Conservation (phyloP, 352 stramenopile genomes). For the Blastocystis sp. region DNA sequence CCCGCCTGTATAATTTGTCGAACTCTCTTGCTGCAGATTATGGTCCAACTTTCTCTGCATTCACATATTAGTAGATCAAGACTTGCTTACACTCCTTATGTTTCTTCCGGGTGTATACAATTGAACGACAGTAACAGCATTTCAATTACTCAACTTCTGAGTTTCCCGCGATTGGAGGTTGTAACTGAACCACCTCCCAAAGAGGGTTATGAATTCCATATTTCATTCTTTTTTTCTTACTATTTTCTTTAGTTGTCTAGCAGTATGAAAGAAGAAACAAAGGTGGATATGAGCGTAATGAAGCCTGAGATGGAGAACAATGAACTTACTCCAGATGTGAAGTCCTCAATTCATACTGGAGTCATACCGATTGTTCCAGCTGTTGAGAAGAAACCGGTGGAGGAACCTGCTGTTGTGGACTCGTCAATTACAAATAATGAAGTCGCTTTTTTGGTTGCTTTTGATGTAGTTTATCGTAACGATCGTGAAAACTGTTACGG, state of each 20-base stretch:
- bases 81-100: background rate
- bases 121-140: background rate
- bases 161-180: too few relatives aligned
- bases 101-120: background rate
- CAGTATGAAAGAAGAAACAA: background rate
- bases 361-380: background rate
- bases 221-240: background rate
- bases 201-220: background rate
- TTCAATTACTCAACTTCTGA: background rate
- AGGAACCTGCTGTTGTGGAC: background rate
- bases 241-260: background rate
- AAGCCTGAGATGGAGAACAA: constrained; percentile 24
- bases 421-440: constrained; percentile 2
- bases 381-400: background rate
- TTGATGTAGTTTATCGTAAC: constrained; percentile 14
- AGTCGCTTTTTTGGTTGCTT: background rate
- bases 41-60: background rate
- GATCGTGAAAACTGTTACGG: constrained; percentile 34
- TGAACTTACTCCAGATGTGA: background rate
- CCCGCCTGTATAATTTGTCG: too few relatives aligned
- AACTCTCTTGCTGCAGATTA: too few relatives aligned
- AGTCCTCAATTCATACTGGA: background rate
- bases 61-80: background rate
- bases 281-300: background rate
- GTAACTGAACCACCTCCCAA: too few relatives aligned